Evolutionary conservation across 176 grass and related monocot species (phyloP), one percentile per base, ranked within the genome.

Genomic region (Stipa capillata): DNA sequence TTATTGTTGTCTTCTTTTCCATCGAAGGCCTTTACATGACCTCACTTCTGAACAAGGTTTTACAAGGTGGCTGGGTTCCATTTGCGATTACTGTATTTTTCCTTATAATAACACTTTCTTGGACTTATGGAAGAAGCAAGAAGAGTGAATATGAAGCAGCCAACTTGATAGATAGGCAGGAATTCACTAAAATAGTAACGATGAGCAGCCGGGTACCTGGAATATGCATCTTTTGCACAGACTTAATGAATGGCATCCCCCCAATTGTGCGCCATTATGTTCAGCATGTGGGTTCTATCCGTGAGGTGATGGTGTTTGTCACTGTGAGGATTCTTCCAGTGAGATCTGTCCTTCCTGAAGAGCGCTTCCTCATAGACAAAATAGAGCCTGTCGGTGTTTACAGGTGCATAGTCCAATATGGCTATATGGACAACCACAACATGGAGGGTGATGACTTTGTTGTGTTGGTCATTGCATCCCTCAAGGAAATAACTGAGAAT

Each of bases 71-170:
- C 2, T 97, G 94, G 94, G 90, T 97, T 54, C 94, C 88, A 36
- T 97, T 97, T 61, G 94, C 81, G 14, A 91, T 93, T 45, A 85
- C 94, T 5, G 88, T 86, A 48, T 72, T 97, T 74, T 91, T 93
- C 55, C 81, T 97, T 54, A 13, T 44, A 39, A 89, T 93, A 54
- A 97, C 90, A 57, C 68, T 89, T 52, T 90, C 90, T n/a, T 97
- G 94, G 94, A 93, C 90, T 28, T 97, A 91, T 53, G 94, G 94
- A 18, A 70, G 94, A 77, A 82, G 77, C 69, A 97, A 97, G 69
- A 97, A 91, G 56, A 78, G 59, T 1, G 76, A 91, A 23, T 97
- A 97, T 55, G 90, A 97, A 55, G 72, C 54, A 0, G 55, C 3
- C 6, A 91, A 79, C 45, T 85, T 87, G 85, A 77, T 97, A 71